These are phyloP conservation scores for Macrolepiota albuminosa DNA, from an alignment of 768 basidiomycete genomes.

Conservation along the genomic window DNA sequence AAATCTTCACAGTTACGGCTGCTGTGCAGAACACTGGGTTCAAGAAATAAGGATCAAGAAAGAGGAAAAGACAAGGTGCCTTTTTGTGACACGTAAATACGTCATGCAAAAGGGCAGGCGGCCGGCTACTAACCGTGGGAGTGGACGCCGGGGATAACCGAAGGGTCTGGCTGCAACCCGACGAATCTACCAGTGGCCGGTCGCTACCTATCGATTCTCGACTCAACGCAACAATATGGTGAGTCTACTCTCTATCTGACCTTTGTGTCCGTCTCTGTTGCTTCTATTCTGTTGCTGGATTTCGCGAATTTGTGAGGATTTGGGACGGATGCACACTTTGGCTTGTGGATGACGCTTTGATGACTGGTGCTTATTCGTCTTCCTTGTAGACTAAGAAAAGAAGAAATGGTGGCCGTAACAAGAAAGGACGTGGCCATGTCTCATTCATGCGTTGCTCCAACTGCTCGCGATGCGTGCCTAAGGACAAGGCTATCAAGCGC, in stretches of 20 bases:
- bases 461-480: conserved; percentile 96
- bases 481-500: conserved; percentile 99
- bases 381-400: conserved; percentile 87
- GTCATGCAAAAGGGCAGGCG: no score
- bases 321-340: conserved; percentile 32
- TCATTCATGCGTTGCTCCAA: conserved; percentile 96
- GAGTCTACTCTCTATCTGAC: conserved; percentile 19
- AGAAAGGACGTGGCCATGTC: conserved; percentile 97
- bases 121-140: conserved; percentile 18
- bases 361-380: conserved; percentile 9
- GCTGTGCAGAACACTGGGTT: no score
- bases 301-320: conserved; percentile 17
- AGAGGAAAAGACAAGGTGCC: no score
- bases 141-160: conserved; percentile 23
- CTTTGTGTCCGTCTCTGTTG: neutral
- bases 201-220: conserved; percentile 32
- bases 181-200: conserved; percentile 27
- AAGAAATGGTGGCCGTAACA: conserved; percentile 99
- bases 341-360: conserved; percentile 30
- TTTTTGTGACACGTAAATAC: no score
- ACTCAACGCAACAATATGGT: conserved; percentile 38
- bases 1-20: no score
- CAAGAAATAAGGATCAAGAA: no score
- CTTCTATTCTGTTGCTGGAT: conserved; percentile 9
- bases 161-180: conserved; percentile 17